Evolutionary conservation across 768 basidiomycete species (phyloP).

Genomic region (Cubamyces lactineus): DNA sequence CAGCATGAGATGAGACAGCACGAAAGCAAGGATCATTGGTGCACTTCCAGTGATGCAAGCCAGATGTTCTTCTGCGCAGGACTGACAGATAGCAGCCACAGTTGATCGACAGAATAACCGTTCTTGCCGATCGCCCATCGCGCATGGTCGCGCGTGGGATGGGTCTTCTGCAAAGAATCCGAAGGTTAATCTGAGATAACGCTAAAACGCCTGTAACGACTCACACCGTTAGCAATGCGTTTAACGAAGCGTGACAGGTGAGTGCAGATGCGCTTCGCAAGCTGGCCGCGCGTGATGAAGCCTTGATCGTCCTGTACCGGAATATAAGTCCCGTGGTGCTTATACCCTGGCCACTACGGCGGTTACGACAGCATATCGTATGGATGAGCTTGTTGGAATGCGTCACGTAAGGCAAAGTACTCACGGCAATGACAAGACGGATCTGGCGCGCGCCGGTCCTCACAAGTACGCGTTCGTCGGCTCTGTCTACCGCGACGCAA

Average conservation of each 20-base stretch:
- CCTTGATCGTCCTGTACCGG: slow-evolving; percentile 15
- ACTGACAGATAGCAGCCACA: slow-evolving; percentile 26
- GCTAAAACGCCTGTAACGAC: background rate
- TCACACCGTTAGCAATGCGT: slow-evolving; percentile 8
- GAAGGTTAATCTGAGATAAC: too few species aligned
- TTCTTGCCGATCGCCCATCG: slow-evolving; percentile 18
- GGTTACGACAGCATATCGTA: background rate
- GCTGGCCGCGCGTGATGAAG: slow-evolving; percentile 21
- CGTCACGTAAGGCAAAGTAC: background rate
- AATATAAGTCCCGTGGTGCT: slow-evolving; percentile 23
- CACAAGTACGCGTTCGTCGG: slow-evolving; percentile 20
- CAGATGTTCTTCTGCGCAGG: slow-evolving; percentile 20
- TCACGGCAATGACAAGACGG: slow-evolving; percentile 23
- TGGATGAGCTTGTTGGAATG: background rate
- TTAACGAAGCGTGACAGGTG: slow-evolving; percentile 12
- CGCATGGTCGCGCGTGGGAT: background rate
- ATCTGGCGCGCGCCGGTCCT: slow-evolving; percentile 21
- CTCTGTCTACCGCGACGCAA: slow-evolving; percentile 2
- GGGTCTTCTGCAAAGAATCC: slow-evolving; percentile 3
- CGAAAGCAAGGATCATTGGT: background rate
- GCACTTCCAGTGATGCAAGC: slow-evolving; percentile 27
- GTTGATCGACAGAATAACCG: slow-evolving; percentile 13
- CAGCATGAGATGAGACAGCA: background rate
- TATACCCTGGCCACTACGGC: slow-evolving; percentile 30
- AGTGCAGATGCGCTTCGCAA: slow-evolving; percentile 20